These are phyloP conservation scores for Boletus sp. DNA, from an alignment of 768 basidiomycete genomes.

Conservation along the genomic window DNA sequence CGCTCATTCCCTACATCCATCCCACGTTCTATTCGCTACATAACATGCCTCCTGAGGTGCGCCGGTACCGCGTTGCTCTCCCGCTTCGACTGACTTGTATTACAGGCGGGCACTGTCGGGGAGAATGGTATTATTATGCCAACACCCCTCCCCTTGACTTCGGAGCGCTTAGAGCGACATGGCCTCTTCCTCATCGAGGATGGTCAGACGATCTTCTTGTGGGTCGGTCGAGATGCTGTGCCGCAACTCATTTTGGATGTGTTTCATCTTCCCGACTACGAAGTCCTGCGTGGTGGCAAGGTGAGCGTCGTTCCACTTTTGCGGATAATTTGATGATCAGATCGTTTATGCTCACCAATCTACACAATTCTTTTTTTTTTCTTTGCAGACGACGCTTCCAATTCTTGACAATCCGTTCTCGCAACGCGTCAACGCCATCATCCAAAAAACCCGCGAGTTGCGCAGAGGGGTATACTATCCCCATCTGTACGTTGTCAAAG, in stretches of 20 bases:
- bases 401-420: slow-evolving; percentile 90
- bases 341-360: neutral
- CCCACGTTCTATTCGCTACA: slow-evolving; percentile 95
- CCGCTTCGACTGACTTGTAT: slow-evolving; percentile 4
- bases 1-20: slow-evolving; percentile 90
- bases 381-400: slow-evolving; percentile 75
- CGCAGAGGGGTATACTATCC: slow-evolving; percentile 90
- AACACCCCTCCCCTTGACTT: slow-evolving; percentile 82
- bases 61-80: slow-evolving; percentile 9
- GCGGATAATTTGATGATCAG: neutral
- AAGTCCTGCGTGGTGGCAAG: slow-evolving; percentile 91
- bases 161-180: slow-evolving; percentile 92
- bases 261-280: slow-evolving; percentile 86
- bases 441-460: slow-evolving; percentile 93
- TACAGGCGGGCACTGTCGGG: slow-evolving; percentile 84
- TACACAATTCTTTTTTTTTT: neutral
- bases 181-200: slow-evolving; percentile 97
- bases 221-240: slow-evolving; percentile 98
- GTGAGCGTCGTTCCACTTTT: slow-evolving; percentile 33
- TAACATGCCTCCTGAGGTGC: slow-evolving; percentile 90
- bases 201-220: slow-evolving; percentile 96
- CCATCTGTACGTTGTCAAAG: slow-evolving; percentile 94
- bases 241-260: slow-evolving; percentile 92
- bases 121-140: slow-evolving; percentile 88
- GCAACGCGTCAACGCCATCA: slow-evolving; percentile 89